Evolutionary conservation across 768 basidiomycete species (phyloP).

Genomic region (Pholiota conissans): DNA sequence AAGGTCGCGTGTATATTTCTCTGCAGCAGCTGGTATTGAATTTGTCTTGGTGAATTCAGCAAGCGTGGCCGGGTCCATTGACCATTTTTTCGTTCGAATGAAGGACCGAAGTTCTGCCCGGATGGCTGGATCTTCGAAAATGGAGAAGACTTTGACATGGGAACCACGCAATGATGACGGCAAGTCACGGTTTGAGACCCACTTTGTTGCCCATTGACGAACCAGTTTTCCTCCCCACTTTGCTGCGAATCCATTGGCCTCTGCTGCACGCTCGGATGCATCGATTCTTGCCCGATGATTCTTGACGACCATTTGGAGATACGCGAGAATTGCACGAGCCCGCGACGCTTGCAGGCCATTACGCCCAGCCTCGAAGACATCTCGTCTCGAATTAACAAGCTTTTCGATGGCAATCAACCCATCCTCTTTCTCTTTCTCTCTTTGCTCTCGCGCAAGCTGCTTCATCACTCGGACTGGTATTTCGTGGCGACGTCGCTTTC

Average conservation of each 20-base stretch:
- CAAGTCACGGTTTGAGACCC: constrained; percentile 23
- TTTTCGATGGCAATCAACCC: not conserved
- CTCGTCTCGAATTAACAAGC: not conserved
- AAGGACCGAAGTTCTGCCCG: constrained; percentile 27
- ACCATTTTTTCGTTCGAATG: constrained; percentile 34
- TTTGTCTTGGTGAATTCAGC: constrained; percentile 21
- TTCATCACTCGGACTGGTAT: not conserved
- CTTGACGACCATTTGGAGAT: not conserved
- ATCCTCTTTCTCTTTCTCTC: not conserved
- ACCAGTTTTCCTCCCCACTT: constrained; percentile 28
- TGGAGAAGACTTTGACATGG: constrained; percentile 27
- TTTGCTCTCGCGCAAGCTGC: too few relatives aligned
- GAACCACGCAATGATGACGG: constrained; percentile 23
- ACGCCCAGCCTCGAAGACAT: not conserved
- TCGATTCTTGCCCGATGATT: not conserved
- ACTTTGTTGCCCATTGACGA: constrained; percentile 23
- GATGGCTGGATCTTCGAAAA: constrained; percentile 28
- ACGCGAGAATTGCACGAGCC: not conserved
- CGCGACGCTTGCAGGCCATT: not conserved
- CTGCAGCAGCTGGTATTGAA: constrained; percentile 25
- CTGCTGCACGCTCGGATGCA: not conserved
- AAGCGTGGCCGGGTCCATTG: constrained; percentile 33
- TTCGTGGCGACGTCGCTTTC: not conserved
- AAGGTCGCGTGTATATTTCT: not conserved
- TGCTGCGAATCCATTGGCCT: constrained; percentile 27